Percentiles rank a stretch among this genome's conserved stretches.
phyloP scores from a whole-genome alignment of 148 eudicot genomes.

The Vaccinium darrowii region DNA sequence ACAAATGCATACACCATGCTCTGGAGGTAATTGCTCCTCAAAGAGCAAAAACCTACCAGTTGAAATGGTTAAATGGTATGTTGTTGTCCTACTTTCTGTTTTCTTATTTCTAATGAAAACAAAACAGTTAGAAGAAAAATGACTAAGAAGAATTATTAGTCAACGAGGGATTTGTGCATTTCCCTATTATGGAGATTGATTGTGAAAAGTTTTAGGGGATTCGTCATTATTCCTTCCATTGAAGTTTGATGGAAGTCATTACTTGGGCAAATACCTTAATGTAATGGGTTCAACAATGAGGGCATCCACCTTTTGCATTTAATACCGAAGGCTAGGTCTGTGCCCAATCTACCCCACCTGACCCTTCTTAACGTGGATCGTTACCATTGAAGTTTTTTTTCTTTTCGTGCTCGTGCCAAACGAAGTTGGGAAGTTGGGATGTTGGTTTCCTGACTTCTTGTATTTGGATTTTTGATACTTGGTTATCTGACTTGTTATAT shows the following conservation, averaged over 20 bases:
- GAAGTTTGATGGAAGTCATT: background rate
- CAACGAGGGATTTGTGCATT: background rate
- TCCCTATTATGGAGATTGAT: background rate
- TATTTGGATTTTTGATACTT: background rate
- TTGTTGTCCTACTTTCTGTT: background rate
- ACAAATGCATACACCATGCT: conserved; percentile 60
- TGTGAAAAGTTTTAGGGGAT: background rate
- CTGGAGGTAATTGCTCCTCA: conserved; percentile 56
- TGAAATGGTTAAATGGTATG: conserved; percentile 41
- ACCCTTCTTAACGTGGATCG: background rate
- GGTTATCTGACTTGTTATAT: background rate
- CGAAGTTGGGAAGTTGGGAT: background rate
- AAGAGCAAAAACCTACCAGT: conserved; percentile 44
- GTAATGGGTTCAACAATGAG: background rate
- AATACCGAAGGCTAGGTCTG: background rate
- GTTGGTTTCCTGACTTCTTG: background rate
- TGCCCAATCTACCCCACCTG: background rate
- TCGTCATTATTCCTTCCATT: background rate
- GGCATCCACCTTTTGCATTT: background rate
- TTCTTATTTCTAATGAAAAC: background rate
- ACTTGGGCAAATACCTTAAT: background rate
- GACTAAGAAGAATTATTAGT: too few species aligned
- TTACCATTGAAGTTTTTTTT: background rate
- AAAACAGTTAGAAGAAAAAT: background rate
- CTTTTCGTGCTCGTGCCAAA: background rate